phyloP scores from a whole-genome alignment of 495 filamentous ascomycete genomes.

The Aspergillus indologenus region DNA sequence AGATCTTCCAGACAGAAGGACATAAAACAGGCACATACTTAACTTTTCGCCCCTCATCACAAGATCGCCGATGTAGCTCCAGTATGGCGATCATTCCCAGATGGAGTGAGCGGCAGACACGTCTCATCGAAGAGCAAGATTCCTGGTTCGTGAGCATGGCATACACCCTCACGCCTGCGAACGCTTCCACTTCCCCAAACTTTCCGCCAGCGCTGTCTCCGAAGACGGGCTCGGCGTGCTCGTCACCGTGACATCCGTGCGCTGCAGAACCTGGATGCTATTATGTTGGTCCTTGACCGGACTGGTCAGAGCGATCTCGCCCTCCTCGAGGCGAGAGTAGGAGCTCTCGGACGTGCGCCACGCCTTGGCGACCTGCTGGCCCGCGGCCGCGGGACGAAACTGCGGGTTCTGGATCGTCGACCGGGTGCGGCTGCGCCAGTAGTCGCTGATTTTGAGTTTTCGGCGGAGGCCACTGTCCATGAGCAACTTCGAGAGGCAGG shows the following conservation, averaged over 20 bases:
- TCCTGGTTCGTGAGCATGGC: too few species aligned
- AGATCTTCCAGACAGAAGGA: not conserved
- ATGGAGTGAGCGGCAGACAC: too few species aligned
- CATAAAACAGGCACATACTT: not conserved
- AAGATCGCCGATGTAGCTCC: too few species aligned
- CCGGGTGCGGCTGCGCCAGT: not conserved
- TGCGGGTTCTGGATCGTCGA: not conserved
- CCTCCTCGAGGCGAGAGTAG: not conserved
- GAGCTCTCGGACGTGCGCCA: not conserved
- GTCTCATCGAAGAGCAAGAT: not conserved
- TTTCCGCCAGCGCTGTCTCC: not conserved
- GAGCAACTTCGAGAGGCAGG: constrained; percentile 23
- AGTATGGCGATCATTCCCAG: too few species aligned
- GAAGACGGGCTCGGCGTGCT: not conserved
- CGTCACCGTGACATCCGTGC: not conserved
- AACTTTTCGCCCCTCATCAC: not conserved
- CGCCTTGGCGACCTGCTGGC: not conserved
- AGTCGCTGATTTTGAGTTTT: not conserved
- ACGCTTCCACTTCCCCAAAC: not conserved
- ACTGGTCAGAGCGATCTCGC: not conserved
- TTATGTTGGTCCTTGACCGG: not conserved
- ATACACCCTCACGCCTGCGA: not conserved
- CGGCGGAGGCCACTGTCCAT: constrained; percentile 18
- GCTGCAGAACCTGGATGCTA: not conserved
- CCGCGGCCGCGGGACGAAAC: not conserved